Base-by-base conservation (phyloP, 208 protist genomes). In the Crithidia acanthocephali region DNA sequence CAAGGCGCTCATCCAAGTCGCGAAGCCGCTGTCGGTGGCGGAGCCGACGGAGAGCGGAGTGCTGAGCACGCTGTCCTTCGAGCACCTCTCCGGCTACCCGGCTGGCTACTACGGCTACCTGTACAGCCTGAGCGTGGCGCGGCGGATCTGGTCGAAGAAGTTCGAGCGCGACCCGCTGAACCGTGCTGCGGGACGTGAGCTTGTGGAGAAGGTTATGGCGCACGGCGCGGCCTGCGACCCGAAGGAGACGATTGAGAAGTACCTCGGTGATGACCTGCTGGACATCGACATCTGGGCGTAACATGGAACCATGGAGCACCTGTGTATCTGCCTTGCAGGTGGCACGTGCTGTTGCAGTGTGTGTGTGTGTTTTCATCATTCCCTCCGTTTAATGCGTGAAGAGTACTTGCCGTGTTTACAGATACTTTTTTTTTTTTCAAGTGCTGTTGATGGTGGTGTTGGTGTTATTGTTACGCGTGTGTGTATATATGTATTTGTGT, bases 21-120 rank as follows among this genome's bases (percentile, higher is more conserved):
- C 86, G 9, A 88, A 87, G 63, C 91, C 92, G 62, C 73, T 97
- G 20, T 86, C 90, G 32, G 76, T 94, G 18, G 85, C 91, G 13
- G 83, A 86, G 63, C 87, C 91, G 11, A 95, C 86, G 6, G 83
- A 88, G 48, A 72, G 50, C 22, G 87, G 88, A 15, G 85, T 94
- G 48, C 74, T 97, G 25, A 63, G 79, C 44, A 88, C 89, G 4
- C 81, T 95, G 27, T 97, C 92, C 28, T 89, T 97, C 68, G 86
- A 97, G 74, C 95, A 98, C 70, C 77, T 97, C 25, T 93, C 83
- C 15, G 90, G 87, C 27, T 98, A 98, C 76, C 93, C 93, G 15
- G 95, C 87, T 0, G 90, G 85, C 23, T 98, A 98, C 81, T 98
- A 98, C 69, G 88, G 90, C 40, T 98, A 98, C 52, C 83, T 97